These are phyloP conservation scores for Akebia trifoliata DNA, from an alignment of 164 flowering plant species.

Conservation along the genomic window DNA sequence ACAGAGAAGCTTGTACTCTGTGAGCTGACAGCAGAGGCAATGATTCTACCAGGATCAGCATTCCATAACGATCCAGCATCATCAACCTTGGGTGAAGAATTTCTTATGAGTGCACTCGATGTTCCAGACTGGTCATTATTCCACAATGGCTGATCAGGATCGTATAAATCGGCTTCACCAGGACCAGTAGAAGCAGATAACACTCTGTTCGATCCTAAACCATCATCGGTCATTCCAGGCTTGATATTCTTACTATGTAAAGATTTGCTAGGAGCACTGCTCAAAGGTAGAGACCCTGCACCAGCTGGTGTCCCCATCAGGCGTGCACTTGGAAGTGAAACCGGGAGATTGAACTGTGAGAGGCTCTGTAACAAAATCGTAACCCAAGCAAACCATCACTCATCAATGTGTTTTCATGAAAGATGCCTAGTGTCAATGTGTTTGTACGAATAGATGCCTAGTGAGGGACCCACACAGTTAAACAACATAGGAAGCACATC, in stretches of 20 bases:
- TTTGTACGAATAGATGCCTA: too few species aligned
- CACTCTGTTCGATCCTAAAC: conserved; percentile 32
- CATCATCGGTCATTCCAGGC: conserved; percentile 41
- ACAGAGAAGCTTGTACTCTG: conserved; percentile 41
- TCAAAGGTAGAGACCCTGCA: conserved; percentile 45
- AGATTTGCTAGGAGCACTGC: conserved; percentile 38
- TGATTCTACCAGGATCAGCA: conserved; percentile 32
- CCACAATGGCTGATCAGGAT: conserved; percentile 98
- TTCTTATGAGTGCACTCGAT: conserved; percentile 36
- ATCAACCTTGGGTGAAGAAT: conserved; percentile 44
- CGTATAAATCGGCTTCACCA: conserved; percentile 74
- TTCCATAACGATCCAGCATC: conserved; percentile 38
- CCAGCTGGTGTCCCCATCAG: conserved; percentile 46
- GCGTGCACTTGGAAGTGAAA: conserved; percentile 66
- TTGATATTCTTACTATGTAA: conserved; percentile 40
- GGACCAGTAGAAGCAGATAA: conserved; percentile 31
- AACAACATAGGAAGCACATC: too few species aligned
- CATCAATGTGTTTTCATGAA: too few species aligned
- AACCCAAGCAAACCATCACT: not conserved
- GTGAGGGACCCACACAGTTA: too few species aligned
- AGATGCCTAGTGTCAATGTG: too few species aligned
- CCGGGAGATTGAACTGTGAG: conserved; percentile 94
- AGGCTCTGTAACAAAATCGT: conserved; percentile 56
- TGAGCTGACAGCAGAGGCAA: conserved; percentile 29
- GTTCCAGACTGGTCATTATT: conserved; percentile 53